These are phyloP conservation scores for Yamadazyma epiphylla DNA, from an alignment of 1,139 yeast species.

Conservation along the genomic window DNA sequence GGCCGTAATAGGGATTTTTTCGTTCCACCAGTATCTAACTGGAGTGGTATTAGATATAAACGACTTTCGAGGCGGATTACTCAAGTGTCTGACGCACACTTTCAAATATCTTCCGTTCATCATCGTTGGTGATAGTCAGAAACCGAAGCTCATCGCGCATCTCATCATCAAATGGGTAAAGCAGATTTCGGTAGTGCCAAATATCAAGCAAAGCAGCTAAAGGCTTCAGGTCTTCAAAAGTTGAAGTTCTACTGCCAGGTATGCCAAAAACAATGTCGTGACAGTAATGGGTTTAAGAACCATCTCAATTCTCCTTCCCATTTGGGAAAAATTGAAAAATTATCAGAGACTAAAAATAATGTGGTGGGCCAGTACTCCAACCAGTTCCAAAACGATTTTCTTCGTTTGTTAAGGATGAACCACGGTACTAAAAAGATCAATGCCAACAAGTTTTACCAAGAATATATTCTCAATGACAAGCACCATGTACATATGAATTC, in stretches of 20 bases:
- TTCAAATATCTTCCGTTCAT: not conserved
- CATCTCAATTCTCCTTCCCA: constrained; percentile 82
- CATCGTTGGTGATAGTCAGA: too few species aligned
- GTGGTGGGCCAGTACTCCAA: constrained; percentile 59
- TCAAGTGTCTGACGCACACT: constrained; percentile 1
- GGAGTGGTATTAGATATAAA: constrained; percentile 25
- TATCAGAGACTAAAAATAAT: constrained; percentile 25
- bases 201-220: constrained; percentile 70
- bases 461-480: constrained; percentile 67
- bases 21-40: constrained; percentile 22
- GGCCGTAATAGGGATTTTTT: constrained; percentile 21
- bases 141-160: constrained; percentile 1
- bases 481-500: constrained; percentile 90
- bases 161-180: constrained; percentile 15
- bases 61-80: constrained; percentile 30
- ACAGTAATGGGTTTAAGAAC: constrained; percentile 90
- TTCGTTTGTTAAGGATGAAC: constrained; percentile 54
- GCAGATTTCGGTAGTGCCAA: constrained; percentile 86
- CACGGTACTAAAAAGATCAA: constrained; percentile 83
- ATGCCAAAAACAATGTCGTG: constrained; percentile 91
- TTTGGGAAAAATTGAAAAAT: constrained; percentile 43
- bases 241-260: constrained; percentile 87
- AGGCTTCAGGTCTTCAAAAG: constrained; percentile 81
- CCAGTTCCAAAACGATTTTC: constrained; percentile 61
- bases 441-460: constrained; percentile 88